Evolutionary conservation across 2,329 filamentous ascomycete species (phyloP), one percentile per base, ranked within the genome.

Genomic region (Grosmannia penicillata): DNA sequence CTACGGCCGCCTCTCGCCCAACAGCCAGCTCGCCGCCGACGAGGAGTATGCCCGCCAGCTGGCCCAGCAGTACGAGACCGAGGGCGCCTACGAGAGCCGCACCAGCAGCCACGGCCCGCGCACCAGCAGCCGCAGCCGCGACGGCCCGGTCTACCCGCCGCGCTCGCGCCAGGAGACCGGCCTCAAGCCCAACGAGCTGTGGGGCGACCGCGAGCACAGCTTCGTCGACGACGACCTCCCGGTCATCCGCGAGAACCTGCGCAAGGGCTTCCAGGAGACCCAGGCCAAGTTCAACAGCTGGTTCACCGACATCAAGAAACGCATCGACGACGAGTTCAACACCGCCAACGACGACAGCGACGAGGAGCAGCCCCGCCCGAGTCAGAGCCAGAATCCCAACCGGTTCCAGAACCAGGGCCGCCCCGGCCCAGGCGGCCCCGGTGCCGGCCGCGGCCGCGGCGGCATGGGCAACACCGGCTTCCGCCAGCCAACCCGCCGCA

Each of bases 181-280:
- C 25, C 53, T 70, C 34, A 66, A 66, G 45, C 66, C 68, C 38
- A 70, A 72, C 48, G 68, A 74, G 45, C 57, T 66, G 44, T 66
- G 75, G 27, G 75, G 76, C 13, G 78, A 84, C 36, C 74, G 72
- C 34, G 85, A 94, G 50, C 81, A 81, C 52, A 95, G 75, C 63
- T 98, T 98, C 58, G 75, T 96, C 49, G 91, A 98, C 50, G 91
- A 98, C 51, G 91, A 98, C 49, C 72, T 98, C 13, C 89, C 91
- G 2, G 77, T 89, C 36, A 95, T 98, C 53, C 79, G 78, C 48
- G 85, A 94, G 55, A 95, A 93, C 52, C 72, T 98, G 49, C 81
- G 80, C 54, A 93, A 96, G 61, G 91, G 91, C 4, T 98, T 98
- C 60, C 53, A 86, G 39, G 87, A 98, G 53, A 96, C 91, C 2